A percentile compares a stretch with the other conserved stretches of the same genome.
Evolutionary conservation across 345 rosid species (phyloP).

Genomic region (Salix exigua): DNA sequence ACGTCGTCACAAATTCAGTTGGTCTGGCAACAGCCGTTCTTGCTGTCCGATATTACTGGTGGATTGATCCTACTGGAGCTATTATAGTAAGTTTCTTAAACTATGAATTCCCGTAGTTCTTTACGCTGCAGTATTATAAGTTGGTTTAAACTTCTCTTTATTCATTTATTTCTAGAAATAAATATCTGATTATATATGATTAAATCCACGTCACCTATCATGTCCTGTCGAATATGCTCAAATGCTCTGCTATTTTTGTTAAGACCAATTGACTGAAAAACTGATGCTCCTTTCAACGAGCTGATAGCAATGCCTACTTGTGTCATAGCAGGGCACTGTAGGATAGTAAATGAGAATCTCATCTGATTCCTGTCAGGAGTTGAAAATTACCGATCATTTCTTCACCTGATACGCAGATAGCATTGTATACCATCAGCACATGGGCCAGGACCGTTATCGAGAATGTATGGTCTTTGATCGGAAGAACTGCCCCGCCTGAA

Average conservation of each 20-base stretch:
- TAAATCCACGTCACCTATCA: too few species aligned
- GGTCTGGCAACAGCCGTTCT: conserved; percentile 32
- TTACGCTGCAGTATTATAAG: neutral
- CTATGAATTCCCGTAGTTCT: neutral
- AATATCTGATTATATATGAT: too few species aligned
- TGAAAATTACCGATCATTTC: neutral
- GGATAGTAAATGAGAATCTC: too few species aligned
- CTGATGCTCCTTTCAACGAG: neutral
- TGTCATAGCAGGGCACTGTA: too few species aligned
- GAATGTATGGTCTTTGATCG: conserved; percentile 63
- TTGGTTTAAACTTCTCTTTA: neutral
- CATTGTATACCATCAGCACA: conserved; percentile 65
- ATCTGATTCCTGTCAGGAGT: neutral
- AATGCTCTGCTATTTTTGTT: too few species aligned
- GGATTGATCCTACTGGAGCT: conserved; percentile 38
- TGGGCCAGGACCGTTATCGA: conserved; percentile 77
- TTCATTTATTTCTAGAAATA: neutral
- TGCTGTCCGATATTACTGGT: conserved; percentile 34
- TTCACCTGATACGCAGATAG: conserved; percentile 48
- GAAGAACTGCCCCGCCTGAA: conserved; percentile 80
- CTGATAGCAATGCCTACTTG: too few species aligned
- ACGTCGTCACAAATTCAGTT: conserved; percentile 34
- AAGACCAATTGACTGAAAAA: too few species aligned
- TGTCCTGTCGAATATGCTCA: too few species aligned
- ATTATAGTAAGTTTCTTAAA: conserved; percentile 18